A percentile compares a stretch with the other conserved stretches of the same genome.
phyloP scores from a whole-genome alignment of 306 rosid species.

The Fagus crenata region DNA sequence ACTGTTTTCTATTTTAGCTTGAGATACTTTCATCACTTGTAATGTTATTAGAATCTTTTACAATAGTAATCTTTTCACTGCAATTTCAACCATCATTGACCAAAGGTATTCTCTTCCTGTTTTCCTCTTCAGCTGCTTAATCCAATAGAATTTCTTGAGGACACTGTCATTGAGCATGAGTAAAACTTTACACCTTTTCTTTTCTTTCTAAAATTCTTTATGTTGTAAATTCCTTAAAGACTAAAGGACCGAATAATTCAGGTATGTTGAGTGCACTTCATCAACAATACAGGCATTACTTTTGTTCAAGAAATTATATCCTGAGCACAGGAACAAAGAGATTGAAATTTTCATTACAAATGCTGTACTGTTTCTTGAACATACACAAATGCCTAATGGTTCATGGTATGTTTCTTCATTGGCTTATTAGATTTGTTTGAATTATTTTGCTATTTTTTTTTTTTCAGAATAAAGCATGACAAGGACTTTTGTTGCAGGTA shows the following conservation, averaged over 20 bases:
- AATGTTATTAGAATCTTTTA: not conserved
- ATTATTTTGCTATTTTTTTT: not conserved
- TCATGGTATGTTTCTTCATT: conserved; percentile 33
- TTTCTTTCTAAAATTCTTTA: too few relatives aligned
- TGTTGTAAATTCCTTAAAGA: too few relatives aligned
- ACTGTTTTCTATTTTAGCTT: too few relatives aligned
- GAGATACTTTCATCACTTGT: too few relatives aligned
- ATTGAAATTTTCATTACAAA: conserved; percentile 24
- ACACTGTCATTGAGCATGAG: conserved; percentile 44
- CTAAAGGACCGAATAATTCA: too few relatives aligned
- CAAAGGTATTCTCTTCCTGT: not conserved
- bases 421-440: not conserved
- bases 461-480: too few relatives aligned
- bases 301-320: conserved; percentile 29
- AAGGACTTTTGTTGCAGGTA: conserved; percentile 22
- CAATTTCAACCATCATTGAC: too few relatives aligned
- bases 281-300: conserved; percentile 38
- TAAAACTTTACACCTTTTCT: too few relatives aligned
- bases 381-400: conserved; percentile 38
- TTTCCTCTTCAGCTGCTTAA: conserved; percentile 30
- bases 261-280: conserved; percentile 59
- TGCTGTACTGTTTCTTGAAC: conserved; percentile 42
- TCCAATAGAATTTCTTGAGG: conserved; percentile 38
- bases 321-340: conserved; percentile 39
- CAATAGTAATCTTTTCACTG: too few relatives aligned